Evolutionary conservation across 2,329 filamentous ascomycete genomes (phyloP), one percentile per base, ranked within the genome.

Genomic region (Metarhizium robertsii): DNA sequence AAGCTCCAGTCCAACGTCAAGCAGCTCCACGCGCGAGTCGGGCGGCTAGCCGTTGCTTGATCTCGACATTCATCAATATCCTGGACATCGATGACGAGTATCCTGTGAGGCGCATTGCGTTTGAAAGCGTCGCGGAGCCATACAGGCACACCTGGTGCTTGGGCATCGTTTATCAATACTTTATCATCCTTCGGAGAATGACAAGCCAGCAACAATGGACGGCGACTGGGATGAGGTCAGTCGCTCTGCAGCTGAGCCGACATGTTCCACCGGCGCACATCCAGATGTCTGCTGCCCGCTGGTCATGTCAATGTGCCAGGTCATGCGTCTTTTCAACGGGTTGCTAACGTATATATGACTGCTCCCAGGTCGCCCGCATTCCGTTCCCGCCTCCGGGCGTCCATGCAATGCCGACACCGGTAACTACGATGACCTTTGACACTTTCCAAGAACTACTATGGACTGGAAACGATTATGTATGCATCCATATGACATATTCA

Each of bases 391-490:
- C 88, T 65, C 85, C 88, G 65, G 86, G 83, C 67, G 78, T 84
- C 65, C 85, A 87, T 74, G 80, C 80, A 61, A 75, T 87, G 65
- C 80, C 85, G 47, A 87, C 87, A 25, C 83, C 84, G 56, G 84
- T 90, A 62, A 86, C 88, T 48, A 86, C 90, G 2, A 81, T 96
- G 70, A 87, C 88, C 50, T 99, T 99, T 71, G 94, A 99, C 70
- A 87, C 87, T 56, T 79, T 80, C 43, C 88, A 96, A 69, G 94
- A 99, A 70, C 79, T 99, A 40, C 74, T 99, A 53, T 99, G 95
- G 94, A 84, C 86, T 3, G 95, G 92, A 50, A 95, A 94, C 70
- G 89, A 94, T 74, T 90, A 86, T 78, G 90, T 94, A 77, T 48
- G 56, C 16, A 45, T 13, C 76, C 82, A 64, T 34, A 13, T 52